Evolutionary conservation across 495 filamentous ascomycete species (phyloP).

Genomic region (Eremomyces bilateralis): DNA sequence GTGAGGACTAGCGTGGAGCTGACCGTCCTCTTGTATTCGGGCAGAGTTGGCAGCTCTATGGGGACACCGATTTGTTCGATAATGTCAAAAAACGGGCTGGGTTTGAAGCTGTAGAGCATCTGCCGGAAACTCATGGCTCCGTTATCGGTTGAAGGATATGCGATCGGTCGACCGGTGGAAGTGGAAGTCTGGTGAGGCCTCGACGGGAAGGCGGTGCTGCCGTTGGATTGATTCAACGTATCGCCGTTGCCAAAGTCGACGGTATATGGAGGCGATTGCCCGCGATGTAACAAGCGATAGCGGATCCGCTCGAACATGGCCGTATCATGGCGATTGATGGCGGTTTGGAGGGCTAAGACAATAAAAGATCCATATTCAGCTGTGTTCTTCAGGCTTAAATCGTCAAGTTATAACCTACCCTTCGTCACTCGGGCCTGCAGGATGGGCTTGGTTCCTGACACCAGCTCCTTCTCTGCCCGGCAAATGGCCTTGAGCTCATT

Average conservation of each 20-base stretch:
- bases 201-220: too few species aligned
- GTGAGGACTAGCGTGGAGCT: constrained; percentile 28
- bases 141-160: too few species aligned
- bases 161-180: too few species aligned
- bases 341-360: neutral
- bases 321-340: neutral
- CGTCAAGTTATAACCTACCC: constrained; percentile 31
- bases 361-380: neutral
- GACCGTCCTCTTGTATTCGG: constrained; percentile 5
- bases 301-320: neutral
- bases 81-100: constrained; percentile 18
- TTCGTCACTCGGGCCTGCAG: constrained; percentile 55
- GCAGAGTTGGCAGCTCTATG: constrained; percentile 15
- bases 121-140: too few species aligned
- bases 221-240: neutral
- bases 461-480: constrained; percentile 40
- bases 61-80: constrained; percentile 10
- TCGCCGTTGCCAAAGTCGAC: too few species aligned
- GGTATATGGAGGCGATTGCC: too few species aligned
- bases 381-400: constrained; percentile 4
- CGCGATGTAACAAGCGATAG: too few species aligned
- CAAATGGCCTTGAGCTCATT: constrained; percentile 53
- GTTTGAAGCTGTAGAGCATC: too few species aligned
- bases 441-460: constrained; percentile 60
- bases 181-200: too few species aligned